Evolutionary conservation across 208 protist genomes (phyloP).

Genomic region (Acanthamoeba castellanii): DNA sequence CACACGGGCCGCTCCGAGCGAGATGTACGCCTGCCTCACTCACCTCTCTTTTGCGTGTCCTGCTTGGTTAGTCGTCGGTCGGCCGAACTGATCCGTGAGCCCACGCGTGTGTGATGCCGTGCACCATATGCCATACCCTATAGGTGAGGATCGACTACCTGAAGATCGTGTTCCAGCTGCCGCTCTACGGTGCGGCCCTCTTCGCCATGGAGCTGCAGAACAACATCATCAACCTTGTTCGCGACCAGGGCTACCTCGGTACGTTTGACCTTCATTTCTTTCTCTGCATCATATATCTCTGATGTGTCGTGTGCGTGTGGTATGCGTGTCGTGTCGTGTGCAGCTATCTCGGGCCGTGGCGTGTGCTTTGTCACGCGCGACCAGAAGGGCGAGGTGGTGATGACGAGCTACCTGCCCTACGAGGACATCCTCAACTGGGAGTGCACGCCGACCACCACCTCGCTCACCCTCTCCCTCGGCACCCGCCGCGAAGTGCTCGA

Average conservation of each 20-base stretch:
- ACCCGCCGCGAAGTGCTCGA: conserved; percentile 45
- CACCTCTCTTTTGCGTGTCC: not conserved
- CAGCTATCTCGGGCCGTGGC: conserved; percentile 57
- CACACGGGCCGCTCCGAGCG: not conserved
- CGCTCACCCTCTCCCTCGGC: conserved; percentile 34
- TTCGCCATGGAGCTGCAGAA: conserved; percentile 72
- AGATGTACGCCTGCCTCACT: not conserved
- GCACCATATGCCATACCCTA: not conserved
- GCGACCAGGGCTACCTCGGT: conserved; percentile 70
- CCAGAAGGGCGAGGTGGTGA: conserved; percentile 71
- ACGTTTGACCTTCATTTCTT: not conserved
- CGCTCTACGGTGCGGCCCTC: conserved; percentile 63
- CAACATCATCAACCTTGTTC: conserved; percentile 54
- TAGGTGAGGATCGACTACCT: conserved; percentile 64
- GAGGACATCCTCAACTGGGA: conserved; percentile 67
- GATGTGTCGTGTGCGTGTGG: not conserved
- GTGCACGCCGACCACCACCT: conserved; percentile 40
- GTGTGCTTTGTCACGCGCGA: conserved; percentile 71
- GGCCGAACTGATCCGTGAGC: not conserved
- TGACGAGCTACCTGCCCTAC: conserved; percentile 51
- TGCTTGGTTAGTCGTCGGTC: not conserved
- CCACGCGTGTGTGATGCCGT: not conserved
- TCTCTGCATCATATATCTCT: not conserved
- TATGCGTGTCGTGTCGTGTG: not conserved
- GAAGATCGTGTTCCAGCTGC: conserved; percentile 32